Conservation (phyloP, 1,284 basidiomycete genomes). For the Amylostereum areolatum region DNA sequence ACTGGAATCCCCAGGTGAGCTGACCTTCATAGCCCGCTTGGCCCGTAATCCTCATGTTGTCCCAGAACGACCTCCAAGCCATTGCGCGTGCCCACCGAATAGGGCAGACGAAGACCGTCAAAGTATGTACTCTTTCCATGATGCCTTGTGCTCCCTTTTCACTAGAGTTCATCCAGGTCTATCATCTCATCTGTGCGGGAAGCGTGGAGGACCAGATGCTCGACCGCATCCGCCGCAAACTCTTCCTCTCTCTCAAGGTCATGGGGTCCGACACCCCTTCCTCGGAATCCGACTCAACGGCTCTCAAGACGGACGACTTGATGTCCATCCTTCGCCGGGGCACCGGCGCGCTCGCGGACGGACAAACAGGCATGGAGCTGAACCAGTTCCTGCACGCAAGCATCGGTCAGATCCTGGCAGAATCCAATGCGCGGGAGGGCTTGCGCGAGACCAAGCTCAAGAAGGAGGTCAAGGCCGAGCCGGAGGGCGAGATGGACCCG, state of each 20-base stretch:
- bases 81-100: conserved; percentile 83
- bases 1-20: conserved; percentile 64
- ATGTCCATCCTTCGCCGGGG: conserved; percentile 50
- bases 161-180: conserved; percentile 33
- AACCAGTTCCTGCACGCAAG: conserved; percentile 35
- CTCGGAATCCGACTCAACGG: conserved; percentile 15
- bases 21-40: not conserved
- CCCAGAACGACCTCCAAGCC: conserved; percentile 78
- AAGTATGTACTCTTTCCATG: conserved; percentile 34
- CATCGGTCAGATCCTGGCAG: conserved; percentile 36
- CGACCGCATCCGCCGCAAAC: conserved; percentile 53
- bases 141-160: not conserved
- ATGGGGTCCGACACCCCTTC: conserved; percentile 34
- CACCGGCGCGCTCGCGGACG: conserved; percentile 42
- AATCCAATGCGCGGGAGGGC: conserved; percentile 33
- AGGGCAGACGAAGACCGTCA: conserved; percentile 77
- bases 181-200: conserved; percentile 48
- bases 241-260: conserved; percentile 56
- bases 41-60: not conserved
- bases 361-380: conserved; percentile 29
- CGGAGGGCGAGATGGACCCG: conserved; percentile 18
- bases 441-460: conserved; percentile 13
- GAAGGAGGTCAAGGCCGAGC: conserved; percentile 9
- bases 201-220: conserved; percentile 67
- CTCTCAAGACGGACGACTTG: conserved; percentile 39